Conservation (phyloP, 2,329 filamentous ascomycete genomes). For the Nectriaceae sp. region DNA sequence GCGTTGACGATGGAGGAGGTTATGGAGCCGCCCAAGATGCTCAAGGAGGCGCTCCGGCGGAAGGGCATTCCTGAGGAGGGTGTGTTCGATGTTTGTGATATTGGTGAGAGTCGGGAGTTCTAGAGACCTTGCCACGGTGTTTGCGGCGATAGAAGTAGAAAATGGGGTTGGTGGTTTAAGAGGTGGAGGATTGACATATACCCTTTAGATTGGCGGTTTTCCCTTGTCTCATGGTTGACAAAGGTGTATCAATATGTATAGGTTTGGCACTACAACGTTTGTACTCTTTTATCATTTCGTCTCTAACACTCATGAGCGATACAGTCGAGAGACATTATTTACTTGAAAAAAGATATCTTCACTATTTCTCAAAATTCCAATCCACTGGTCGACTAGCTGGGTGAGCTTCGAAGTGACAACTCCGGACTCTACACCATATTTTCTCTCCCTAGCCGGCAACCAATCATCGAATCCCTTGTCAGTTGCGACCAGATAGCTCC, state of each 20-base stretch:
- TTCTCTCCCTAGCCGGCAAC: too few species aligned
- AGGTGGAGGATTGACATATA: background rate
- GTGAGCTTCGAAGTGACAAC: too few species aligned
- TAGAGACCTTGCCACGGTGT: conserved; percentile 32
- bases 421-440: too few species aligned
- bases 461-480: too few species aligned
- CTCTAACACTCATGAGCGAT: too few species aligned
- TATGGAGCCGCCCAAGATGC: conserved; percentile 73
- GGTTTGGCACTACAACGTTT: background rate
- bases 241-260: background rate
- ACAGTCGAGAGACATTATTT: too few species aligned
- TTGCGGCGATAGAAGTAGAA: conserved; percentile 16
- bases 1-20: conserved; percentile 83
- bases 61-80: conserved; percentile 70
- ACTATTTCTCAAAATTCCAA: too few species aligned
- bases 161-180: conserved; percentile 6
- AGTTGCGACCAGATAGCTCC: too few species aligned
- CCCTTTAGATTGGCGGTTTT: background rate
- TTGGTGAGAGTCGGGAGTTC: conserved; percentile 82
- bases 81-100: conserved; percentile 79
- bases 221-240: background rate
- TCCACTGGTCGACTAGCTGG: too few species aligned
- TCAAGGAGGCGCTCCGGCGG: conserved; percentile 70
- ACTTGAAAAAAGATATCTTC: too few species aligned
- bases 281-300: background rate